These are phyloP conservation scores for Apiotrichum porosum DNA, from an alignment of 1,284 basidiomycete species.

Conservation along the genomic window DNA sequence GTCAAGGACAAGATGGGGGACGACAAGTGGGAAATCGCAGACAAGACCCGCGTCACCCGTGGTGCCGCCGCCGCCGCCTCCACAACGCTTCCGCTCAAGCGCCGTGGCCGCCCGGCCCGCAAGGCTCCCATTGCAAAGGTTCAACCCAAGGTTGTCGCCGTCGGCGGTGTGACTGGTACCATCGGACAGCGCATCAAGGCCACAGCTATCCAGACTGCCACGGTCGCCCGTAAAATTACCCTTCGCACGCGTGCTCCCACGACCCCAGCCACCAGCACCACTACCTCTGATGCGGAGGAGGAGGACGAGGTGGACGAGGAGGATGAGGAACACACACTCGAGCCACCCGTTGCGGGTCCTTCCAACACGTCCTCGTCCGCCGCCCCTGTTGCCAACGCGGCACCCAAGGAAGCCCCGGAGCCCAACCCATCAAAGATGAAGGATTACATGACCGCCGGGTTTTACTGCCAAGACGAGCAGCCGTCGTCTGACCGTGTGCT, in stretches of 20 bases:
- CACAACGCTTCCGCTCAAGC: not conserved
- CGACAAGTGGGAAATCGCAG: conserved; percentile 11
- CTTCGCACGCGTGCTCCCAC: conserved; percentile 3
- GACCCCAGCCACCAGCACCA: not conserved
- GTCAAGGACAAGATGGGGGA: conserved; percentile 18
- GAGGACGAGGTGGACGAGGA: not conserved
- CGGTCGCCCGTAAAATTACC: conserved; percentile 7
- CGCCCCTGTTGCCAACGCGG: not conserved
- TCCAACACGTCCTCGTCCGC: not conserved
- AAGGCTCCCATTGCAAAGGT: not conserved
- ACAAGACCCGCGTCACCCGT: conserved; percentile 7
- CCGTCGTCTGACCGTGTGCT: conserved; percentile 25
- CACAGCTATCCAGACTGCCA: conserved; percentile 3
- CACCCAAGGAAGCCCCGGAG: not conserved
- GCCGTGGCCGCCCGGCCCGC: not conserved
- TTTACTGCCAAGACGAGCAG: conserved; percentile 39
- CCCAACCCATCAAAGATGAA: conserved; percentile 24
- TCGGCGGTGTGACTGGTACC: not conserved
- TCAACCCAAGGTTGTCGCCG: conserved; percentile 2
- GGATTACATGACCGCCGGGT: conserved; percentile 35
- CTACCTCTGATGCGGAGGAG: not conserved
- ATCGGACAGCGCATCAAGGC: conserved; percentile 7
- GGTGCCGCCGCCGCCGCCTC: not conserved
- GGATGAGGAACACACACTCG: not conserved
- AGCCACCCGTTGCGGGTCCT: no score